A percentile compares a stretch with the other conserved stretches of the same genome.
Conservation (phyloP, 805 yeast genomes). For the Lipomyces sp. region DNA sequence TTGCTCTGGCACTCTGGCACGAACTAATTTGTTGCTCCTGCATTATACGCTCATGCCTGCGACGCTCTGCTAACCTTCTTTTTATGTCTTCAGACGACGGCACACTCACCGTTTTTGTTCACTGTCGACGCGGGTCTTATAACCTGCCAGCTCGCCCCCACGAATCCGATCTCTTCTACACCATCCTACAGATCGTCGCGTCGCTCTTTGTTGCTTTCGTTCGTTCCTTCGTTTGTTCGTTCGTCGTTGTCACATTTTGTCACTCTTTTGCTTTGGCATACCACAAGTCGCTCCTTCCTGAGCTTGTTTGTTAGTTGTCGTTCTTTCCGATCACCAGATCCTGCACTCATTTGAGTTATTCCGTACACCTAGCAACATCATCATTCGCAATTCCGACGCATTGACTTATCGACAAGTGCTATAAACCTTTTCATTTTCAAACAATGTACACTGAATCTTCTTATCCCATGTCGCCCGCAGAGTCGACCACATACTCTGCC, state of each 20-base stretch:
- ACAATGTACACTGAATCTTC: conserved; percentile 11
- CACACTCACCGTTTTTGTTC: background rate
- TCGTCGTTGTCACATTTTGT: background rate
- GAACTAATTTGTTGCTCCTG: conserved; percentile 1
- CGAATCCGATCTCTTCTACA: background rate
- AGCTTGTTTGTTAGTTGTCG: conserved; percentile 26
- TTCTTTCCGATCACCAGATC: conserved; percentile 11
- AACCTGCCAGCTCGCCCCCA: background rate
- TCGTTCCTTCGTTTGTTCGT: conserved; percentile 12
- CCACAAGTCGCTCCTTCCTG: conserved; percentile 39
- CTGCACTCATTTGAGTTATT: background rate
- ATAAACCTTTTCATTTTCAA: background rate
- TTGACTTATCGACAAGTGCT: background rate
- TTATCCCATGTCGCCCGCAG: conserved; percentile 33
- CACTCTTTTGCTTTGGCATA: conserved; percentile 1
- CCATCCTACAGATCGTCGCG: background rate
- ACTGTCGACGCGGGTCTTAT: background rate
- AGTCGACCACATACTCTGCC: conserved; percentile 24
- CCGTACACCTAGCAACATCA: background rate
- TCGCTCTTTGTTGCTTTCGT: conserved; percentile 5
- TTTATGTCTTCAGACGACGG: background rate
- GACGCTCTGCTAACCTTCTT: conserved; percentile 1
- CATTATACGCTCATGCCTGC: background rate
- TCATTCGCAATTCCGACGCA: conserved; percentile 4
- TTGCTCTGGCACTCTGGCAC: conserved; percentile 6